A percentile compares a stretch with the other conserved stretches of the same genome.
Conservation (phyloP, 805 yeast species). For the Starmera pachycereana region DNA sequence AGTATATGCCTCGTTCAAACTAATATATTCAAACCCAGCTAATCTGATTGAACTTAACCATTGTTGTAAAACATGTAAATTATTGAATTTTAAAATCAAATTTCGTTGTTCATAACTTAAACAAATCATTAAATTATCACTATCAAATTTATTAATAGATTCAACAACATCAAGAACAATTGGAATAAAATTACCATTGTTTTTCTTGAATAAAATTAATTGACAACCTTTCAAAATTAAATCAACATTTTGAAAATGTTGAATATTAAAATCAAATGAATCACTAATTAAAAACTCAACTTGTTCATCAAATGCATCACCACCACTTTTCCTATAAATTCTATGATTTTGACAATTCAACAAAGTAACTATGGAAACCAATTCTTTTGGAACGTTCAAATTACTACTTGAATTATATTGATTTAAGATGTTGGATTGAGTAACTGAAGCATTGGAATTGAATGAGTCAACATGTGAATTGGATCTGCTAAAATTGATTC, state of each 20-base stretch:
- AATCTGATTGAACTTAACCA: constrained; percentile 43
- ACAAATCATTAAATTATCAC: too few relatives aligned
- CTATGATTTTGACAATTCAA: constrained; percentile 62
- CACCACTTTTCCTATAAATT: constrained; percentile 29
- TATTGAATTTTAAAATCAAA: constrained; percentile 11
- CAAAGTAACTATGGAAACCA: constrained; percentile 62
- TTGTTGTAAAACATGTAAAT: constrained; percentile 5
- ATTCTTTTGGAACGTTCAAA: constrained; percentile 41
- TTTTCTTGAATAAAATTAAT: constrained; percentile 33
- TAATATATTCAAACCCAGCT: constrained; percentile 45
- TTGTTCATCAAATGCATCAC: constrained; percentile 17
- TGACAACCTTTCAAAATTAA: constrained; percentile 40
- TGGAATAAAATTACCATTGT: constrained; percentile 13
- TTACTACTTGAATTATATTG: not conserved
- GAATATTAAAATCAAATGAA: constrained; percentile 21
- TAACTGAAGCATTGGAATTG: too few relatives aligned
- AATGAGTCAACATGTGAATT: too few relatives aligned
- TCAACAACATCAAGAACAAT: constrained; percentile 37
- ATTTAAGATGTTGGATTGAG: not conserved
- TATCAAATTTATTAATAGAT: constrained; percentile 12
- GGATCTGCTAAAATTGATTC: too few relatives aligned
- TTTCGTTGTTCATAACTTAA: not conserved
- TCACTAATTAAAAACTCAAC: constrained; percentile 22
- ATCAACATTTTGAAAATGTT: constrained; percentile 1
- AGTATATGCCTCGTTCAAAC: constrained; percentile 52